Base-by-base conservation (phyloP, 208 protist species). In the Leishmania tarentolae region DNA sequence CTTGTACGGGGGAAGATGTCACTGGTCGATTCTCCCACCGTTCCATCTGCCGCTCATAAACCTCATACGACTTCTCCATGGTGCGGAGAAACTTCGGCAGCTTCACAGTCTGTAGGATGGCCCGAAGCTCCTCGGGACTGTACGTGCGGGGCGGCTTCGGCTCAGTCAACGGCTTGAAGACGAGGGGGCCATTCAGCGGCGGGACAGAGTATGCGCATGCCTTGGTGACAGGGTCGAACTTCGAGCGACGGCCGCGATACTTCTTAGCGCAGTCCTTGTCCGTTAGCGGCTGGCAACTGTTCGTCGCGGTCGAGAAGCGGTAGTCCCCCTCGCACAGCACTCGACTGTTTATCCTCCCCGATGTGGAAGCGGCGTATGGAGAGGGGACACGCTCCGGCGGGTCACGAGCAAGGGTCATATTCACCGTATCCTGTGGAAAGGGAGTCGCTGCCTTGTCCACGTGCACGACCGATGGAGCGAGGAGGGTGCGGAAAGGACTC, bases 241-340 rank as follows among this genome's bases (percentile, higher is more conserved):
- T 15, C 44, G 63, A 72, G 76, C 76, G 76, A 8, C 82, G 82
- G 37, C 76, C 76, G 35, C 61, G 76, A 68, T 85, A 81, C 76
- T 85, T 85, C 57, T 75, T 53, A 46, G 70, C 59, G 71, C 82
- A 85, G 61, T 85, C 76, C 56, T 40, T 21, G 65, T 81, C 76
- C 1, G 56, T 81, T 21, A 85, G 82, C 46, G 82, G 82, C 76
- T 66, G 57, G 42, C 82, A 85, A 17, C 44, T 44, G 46, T 79
- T 66, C n/a, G 52, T 72, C 59, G 15, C 40, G 8, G 50, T 59
- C 40, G 82, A 85, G 63, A 85, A 81, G 59, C 82, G 82, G 72
- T 81, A 81, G 76, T 85, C 82, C 24, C 82, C 82, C 21, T 77
- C 57, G 72, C 82, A 85, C 59, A 85, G 65, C 37, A 85, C 76